A percentile compares a stretch with the other conserved stretches of the same genome.
phyloP scores from a whole-genome alignment of 495 filamentous ascomycete species.

The Penicillium samsonianum region DNA sequence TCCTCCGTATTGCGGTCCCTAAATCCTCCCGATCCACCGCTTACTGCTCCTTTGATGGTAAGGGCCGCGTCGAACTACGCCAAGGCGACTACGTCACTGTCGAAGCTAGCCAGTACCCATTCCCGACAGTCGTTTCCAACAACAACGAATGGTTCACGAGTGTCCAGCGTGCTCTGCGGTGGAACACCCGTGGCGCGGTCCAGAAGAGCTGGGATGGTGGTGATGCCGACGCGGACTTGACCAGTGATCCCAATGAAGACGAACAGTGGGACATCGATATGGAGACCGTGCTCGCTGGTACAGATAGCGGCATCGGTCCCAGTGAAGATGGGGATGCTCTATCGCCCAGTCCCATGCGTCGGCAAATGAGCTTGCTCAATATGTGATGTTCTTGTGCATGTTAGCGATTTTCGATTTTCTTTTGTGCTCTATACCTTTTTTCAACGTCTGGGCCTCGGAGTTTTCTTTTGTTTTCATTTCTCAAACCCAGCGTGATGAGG shows the following conservation, averaged over 20 bases:
- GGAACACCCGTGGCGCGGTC: conserved; percentile 84
- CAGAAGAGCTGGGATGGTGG: conserved; percentile 75
- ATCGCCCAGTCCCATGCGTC: conserved; percentile 62
- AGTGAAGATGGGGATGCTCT: conserved; percentile 63
- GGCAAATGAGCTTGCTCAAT: conserved; percentile 65
- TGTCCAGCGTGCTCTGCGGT: conserved; percentile 83
- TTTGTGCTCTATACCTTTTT: conserved; percentile 15
- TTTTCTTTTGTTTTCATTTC: background rate
- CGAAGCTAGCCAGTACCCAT: conserved; percentile 90
- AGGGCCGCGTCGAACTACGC: conserved; percentile 86
- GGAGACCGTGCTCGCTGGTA: conserved; percentile 59
- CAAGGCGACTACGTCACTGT: conserved; percentile 94
- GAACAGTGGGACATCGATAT: conserved; percentile 76
- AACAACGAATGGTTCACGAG: conserved; percentile 92
- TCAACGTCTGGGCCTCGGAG: background rate
- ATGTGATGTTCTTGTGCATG: conserved; percentile 32
- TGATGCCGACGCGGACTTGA: conserved; percentile 32
- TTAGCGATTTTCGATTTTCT: conserved; percentile 1
- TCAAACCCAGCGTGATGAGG: background rate
- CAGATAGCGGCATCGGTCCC: conserved; percentile 52
- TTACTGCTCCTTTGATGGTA: conserved; percentile 96
- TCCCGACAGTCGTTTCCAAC: conserved; percentile 83
- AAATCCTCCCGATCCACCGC: conserved; percentile 82
- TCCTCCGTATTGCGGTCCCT: conserved; percentile 85
- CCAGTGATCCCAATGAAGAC: conserved; percentile 42